Evolutionary conservation across 495 filamentous ascomycete species (phyloP).

Genomic region (Neurospora sp.): DNA sequence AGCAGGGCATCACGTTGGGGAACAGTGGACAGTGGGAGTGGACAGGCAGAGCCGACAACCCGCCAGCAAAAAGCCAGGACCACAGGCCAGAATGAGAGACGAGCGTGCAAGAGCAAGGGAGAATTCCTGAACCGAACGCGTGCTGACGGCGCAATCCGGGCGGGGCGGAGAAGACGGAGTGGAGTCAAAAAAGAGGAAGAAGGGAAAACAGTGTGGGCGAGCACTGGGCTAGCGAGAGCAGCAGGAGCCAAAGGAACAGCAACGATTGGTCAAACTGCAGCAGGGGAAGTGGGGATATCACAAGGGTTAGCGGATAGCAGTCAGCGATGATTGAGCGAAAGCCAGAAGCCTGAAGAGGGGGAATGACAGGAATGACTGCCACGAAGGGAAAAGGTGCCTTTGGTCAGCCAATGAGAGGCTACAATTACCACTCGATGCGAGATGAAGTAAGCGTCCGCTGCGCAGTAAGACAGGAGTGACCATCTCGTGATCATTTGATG

Average conservation of each 20-base stretch:
- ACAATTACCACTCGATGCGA: background rate
- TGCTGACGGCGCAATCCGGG: background rate
- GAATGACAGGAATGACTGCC: slow-evolving; percentile 7
- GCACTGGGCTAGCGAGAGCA: background rate
- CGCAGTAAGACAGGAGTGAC: background rate
- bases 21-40: background rate
- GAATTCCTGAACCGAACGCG: background rate
- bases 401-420: slow-evolving; percentile 11
- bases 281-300: slow-evolving; percentile 16
- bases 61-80: background rate
- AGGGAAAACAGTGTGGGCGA: slow-evolving; percentile 1
- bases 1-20: background rate
- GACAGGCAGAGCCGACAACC: background rate
- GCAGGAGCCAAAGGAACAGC: slow-evolving; percentile 9
- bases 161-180: background rate
- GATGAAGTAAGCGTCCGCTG: slow-evolving; percentile 15
- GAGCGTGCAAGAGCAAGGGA: background rate
- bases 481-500: background rate
- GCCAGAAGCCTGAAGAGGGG: slow-evolving; percentile 8
- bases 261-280: slow-evolving; percentile 20
- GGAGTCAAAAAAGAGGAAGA: background rate
- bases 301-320: slow-evolving; percentile 26
- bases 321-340: slow-evolving; percentile 23
- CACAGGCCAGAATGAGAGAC: background rate
- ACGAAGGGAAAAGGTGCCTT: background rate